A percentile compares a stretch with the other conserved stretches of the same genome.
These are phyloP conservation scores for Butyriboletus loyo DNA, from an alignment of 768 basidiomycete genomes.

Conservation along the genomic window DNA sequence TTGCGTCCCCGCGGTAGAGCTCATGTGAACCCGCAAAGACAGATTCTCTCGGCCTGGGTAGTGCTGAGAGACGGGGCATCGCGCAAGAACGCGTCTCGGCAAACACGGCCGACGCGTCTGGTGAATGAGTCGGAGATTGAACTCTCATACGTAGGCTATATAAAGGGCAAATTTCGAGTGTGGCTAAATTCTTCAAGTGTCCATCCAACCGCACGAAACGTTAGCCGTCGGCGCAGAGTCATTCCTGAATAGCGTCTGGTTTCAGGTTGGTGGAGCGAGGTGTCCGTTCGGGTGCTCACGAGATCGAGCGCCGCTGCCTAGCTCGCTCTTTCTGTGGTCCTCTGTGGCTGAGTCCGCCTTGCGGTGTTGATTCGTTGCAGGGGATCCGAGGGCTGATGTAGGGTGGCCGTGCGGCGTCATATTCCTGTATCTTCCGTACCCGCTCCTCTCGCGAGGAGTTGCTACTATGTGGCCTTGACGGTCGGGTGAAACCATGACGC, in stretches of 20 bases:
- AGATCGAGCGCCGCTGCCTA: conserved; percentile 40
- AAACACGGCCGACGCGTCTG: conserved; percentile 12
- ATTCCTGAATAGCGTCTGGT: conserved; percentile 54
- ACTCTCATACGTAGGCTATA: conserved; percentile 23
- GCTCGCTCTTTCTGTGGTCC: conserved; percentile 34
- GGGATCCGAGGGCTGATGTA: conserved; percentile 42
- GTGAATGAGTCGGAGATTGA: conserved; percentile 25
- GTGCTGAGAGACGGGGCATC: conserved; percentile 52
- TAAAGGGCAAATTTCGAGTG: conserved; percentile 24
- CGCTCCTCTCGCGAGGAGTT: conserved; percentile 30
- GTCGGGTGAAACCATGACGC: conserved; percentile 81
- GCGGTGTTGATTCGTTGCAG: conserved; percentile 52
- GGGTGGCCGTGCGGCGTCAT: conserved; percentile 59
- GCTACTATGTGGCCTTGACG: conserved; percentile 69
- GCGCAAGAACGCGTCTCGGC: conserved; percentile 9
- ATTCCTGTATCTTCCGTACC: conserved; percentile 80
- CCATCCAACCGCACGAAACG: conserved; percentile 68
- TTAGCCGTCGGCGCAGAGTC: conserved; percentile 44
- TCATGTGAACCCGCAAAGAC: conserved; percentile 68
- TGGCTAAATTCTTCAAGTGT: conserved; percentile 46
- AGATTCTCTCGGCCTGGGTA: conserved; percentile 54
- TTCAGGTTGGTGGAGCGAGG: conserved; percentile 83
- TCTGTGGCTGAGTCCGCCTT: conserved; percentile 45
- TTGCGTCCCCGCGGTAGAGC: conserved; percentile 58
- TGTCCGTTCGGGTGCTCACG: conserved; percentile 49